A percentile compares a stretch with the other conserved stretches of the same genome.
These are phyloP conservation scores for Spathaspora sp. DNA, from an alignment of 1,139 yeast species.

Conservation along the genomic window DNA sequence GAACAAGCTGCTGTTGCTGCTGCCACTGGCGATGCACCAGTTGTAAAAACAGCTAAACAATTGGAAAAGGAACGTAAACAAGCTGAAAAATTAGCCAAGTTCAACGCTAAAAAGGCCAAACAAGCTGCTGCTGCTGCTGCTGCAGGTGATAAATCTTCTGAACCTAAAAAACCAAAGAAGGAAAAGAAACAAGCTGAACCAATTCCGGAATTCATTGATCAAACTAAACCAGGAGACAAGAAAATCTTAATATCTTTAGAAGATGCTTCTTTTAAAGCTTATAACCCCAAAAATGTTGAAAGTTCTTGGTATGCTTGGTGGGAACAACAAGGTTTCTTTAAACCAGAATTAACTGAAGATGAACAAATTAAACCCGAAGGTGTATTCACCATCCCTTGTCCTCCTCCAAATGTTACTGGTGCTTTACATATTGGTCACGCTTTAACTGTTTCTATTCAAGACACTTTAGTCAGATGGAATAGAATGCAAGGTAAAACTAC, in stretches of 20 bases:
- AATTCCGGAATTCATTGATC: constrained; percentile 78
- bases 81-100: constrained; percentile 95
- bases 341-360: constrained; percentile 76
- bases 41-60: constrained; percentile 65
- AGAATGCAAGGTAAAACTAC: constrained; percentile 98
- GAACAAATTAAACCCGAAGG: constrained; percentile 85
- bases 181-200: constrained; percentile 70
- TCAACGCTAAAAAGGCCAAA: constrained; percentile 89
- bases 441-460: constrained; percentile 92
- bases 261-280: constrained; percentile 91
- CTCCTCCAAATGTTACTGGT: constrained; percentile 99
- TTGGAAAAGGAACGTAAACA: constrained; percentile 92
- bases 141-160: constrained; percentile 30
- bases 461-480: constrained; percentile 85
- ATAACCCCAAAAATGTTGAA: constrained; percentile 89
- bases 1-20: constrained; percentile 11
- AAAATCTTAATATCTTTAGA: constrained; percentile 81
- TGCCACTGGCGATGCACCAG: constrained; percentile 17
- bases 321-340: constrained; percentile 83
- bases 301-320: constrained; percentile 99
- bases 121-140: constrained; percentile 46
- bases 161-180: constrained; percentile 66
- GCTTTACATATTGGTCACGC: constrained; percentile 99
- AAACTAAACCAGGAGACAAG: constrained; percentile 87
- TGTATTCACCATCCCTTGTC: constrained; percentile 87